Base-by-base conservation (phyloP, 139 green algal genomes). In the Zygnema circumcarinatum region DNA sequence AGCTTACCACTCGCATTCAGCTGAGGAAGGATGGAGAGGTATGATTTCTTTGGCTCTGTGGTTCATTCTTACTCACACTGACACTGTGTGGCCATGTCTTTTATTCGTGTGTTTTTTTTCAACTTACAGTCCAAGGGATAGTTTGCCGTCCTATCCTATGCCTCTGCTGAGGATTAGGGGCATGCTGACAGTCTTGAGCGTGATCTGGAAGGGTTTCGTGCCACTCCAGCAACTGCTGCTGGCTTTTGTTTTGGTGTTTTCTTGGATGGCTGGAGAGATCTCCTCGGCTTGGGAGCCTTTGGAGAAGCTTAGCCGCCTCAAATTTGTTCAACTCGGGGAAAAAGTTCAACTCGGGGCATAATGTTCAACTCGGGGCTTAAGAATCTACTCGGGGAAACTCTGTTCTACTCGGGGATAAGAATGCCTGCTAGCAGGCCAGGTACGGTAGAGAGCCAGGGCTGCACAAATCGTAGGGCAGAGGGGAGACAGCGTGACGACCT, bases 1-100 rank as follows among this genome's bases (percentile, higher is more conserved):
- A 99, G 94, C 92, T 99, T 31, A 89, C 95, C 38, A 96, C 94
- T 0, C 92, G 97, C 81, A 98, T 99, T 85, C 76, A 98, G 91
- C 36, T 99, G 67, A 93, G 93, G 76, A 91, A 92, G 73, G 95
- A 97, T 21, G 95, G 93, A 31, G 91, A 84, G 79, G 62, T 33
- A 79, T 35, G 69, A 25, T 16, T 62, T 62, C 16, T 62, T 62
- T n/a, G n/a, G n/a, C n/a, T n/a, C n/a, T n/a, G n/a, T n/a, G n/a
- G n/a, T n/a, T n/a, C n/a, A n/a, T n/a, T n/a, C n/a, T n/a, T n/a
- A n/a, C n/a, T n/a, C n/a, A n/a, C n/a, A n/a, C n/a, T n/a, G n/a
- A n/a, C n/a, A n/a, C n/a, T n/a, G n/a, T n/a, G n/a, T n/a, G n/a
- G n/a, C n/a, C n/a, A n/a, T n/a, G n/a, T n/a, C n/a, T n/a, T n/a